Evolutionary conservation across 192 early-diverging fungal species (phyloP), one percentile per base, ranked within the genome.

Genomic region (Phlyctochytrium arcticum): DNA sequence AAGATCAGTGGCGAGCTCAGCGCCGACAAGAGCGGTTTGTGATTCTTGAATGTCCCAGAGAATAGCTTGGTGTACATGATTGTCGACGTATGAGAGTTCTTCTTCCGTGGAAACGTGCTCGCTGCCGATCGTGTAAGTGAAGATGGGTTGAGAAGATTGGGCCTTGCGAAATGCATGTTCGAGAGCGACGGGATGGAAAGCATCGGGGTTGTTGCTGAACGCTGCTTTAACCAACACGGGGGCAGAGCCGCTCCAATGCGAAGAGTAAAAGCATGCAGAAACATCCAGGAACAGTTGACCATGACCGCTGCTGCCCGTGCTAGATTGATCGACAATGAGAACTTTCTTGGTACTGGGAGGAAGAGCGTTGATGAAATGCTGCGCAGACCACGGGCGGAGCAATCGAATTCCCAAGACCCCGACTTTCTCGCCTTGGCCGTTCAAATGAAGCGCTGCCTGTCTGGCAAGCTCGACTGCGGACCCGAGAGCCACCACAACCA

Each of bases 311-410:
- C 65, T 74, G 74, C 35, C 68, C 66, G 34, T 60, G 29, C 75
- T 68, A 15, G 85, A 78, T 29, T 87, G 81, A 48, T 90, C 88
- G 23, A 96, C 74, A 24, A 98, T 86, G 9, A 87, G 76, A n/a
- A 98, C 54, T 21, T 69, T 80, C 72, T 81, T 85, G n/a, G 74
- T 74, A 6, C 88, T 75, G 5, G 73, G 58, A 17, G 94, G 93
- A 15, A 98, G 46, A 8, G 75, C 80, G 23, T 68, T 76, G 17
- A 90, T 62, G 48, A 98, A 87, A 65, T 89, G 80, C 17, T 71
- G 65, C 36, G 86, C 82, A 24, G 83, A 87, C 94, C 93, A 98
- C 10, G 95, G 95, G 21, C 95, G 81, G 71, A 87, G 84, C 7
- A 89, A 71, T 42, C 93, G 88, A 36, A 92, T 83, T 42, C 80